Conservation (phyloP, 352 stramenopile species). For the Globisporangium paroecandrum region DNA sequence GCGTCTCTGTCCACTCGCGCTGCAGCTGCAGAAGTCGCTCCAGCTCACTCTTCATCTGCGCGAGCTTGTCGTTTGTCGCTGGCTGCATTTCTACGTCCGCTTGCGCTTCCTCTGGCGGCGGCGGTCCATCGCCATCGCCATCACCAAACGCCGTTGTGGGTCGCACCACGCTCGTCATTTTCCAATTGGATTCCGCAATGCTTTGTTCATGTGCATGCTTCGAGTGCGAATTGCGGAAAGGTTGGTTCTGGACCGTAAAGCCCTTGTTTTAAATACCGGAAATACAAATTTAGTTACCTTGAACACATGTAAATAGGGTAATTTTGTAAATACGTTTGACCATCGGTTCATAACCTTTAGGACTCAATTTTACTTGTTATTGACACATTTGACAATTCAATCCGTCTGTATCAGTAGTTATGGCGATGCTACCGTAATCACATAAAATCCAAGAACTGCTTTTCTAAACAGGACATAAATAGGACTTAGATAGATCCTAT, state of each 20-base stretch:
- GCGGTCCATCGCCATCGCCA: not conserved
- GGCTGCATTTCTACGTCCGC: not conserved
- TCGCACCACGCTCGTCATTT: constrained; percentile 11
- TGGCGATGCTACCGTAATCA: too few species aligned
- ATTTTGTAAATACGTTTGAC: too few species aligned
- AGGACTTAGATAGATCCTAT: too few species aligned
- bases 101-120: not conserved
- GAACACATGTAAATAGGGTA: too few species aligned
- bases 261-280: not conserved
- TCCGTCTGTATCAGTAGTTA: too few species aligned
- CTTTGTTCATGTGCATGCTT: not conserved
- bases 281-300: not conserved
- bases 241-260: not conserved
- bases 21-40: constrained; percentile 20
- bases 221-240: not conserved
- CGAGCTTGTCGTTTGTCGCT: not conserved
- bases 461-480: too few species aligned
- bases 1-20: constrained; percentile 24
- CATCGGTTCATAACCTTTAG: too few species aligned
- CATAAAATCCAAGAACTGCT: too few species aligned
- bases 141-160: not conserved
- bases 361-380: too few species aligned
- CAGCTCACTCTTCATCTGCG: constrained; percentile 18
- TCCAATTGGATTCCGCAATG: not conserved
- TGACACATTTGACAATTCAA: too few species aligned